Base-by-base conservation (phyloP, 1,284 basidiomycete genomes). In the Pisolithus thermaeus region DNA sequence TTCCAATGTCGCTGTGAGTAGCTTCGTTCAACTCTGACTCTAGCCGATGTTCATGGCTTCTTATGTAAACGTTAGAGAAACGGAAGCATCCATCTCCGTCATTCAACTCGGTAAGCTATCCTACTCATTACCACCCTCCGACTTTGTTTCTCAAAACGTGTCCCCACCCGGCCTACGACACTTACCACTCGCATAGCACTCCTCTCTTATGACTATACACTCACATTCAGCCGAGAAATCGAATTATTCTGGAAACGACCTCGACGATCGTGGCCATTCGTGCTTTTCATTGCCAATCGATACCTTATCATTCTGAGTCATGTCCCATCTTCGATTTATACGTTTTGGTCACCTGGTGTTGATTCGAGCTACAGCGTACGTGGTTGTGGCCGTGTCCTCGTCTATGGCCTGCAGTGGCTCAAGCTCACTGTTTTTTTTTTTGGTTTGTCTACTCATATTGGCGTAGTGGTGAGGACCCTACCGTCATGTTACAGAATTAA, bases 131-230 rank as follows among this genome's bases (percentile, higher is more conserved):
- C 1, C 1, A 12, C 32, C 12, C 14, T 35, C 12, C 32, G 12
- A 35, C 32, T 5, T 35, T 35, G 5, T 35, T 14, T 35, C 8
- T 27, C 14, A 43, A 4, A n/a, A 18, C 18, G n/a, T n/a, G n/a
- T n/a, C n/a, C n/a, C n/a, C n/a, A n/a, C n/a, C n/a, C 23, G 4
- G 12, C 14, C 23, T 27, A 22, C 12, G 9, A 14, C n/a, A 27
- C 27, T 43, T 6, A 43, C 12, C 42, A 43, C 42, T 18, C 41
- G 16, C n/a, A n/a, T 16, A 72, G 70, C 56, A 2, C 62, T 74
- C 38, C 62, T 74, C 2, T 69, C 66, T 47, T 74, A 73, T 52
- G 73, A 74, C 56, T 73, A 71, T 49, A n/a, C 58, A 12, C 56
- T 73, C 25, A 74, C 71, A 1, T 42, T 73, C 12, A 45, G 59